Conservation (phyloP, 805 yeast genomes). For the Wickerhamomyces chambardii region DNA sequence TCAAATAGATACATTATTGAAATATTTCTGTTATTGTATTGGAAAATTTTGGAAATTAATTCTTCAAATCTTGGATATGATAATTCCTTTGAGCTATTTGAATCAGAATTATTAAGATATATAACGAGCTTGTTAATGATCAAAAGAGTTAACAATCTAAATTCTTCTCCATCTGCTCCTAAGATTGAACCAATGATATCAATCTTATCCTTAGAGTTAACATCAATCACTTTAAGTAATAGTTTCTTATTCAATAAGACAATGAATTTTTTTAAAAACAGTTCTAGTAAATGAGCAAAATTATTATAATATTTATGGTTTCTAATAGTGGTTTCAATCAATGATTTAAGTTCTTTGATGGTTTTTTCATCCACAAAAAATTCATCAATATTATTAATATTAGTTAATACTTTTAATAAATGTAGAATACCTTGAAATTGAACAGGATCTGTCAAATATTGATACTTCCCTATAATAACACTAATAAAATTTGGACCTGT, state of each 20-base stretch:
- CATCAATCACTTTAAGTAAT: constrained; percentile 1
- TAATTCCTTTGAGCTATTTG: too few species aligned
- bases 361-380: constrained; percentile 5
- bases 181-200: constrained; percentile 4
- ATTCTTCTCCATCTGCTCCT: constrained; percentile 4
- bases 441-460: constrained; percentile 14
- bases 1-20: constrained; percentile 15
- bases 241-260: constrained; percentile 7
- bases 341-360: constrained; percentile 2
- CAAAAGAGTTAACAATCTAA: constrained; percentile 5
- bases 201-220: too few species aligned
- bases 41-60: constrained; percentile 5
- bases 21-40: constrained; percentile 5
- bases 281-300: constrained; percentile 7
- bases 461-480: constrained; percentile 7
- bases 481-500: constrained; percentile 9
- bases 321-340: constrained; percentile 13
- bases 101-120: constrained; percentile 4
- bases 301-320: constrained; percentile 16
- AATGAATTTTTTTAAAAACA: constrained; percentile 13
- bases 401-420: constrained; percentile 8
- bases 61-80: constrained; percentile 3
- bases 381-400: constrained; percentile 6
- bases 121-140: constrained; percentile 14
- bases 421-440: constrained; percentile 18